Percentiles rank a stretch among this genome's conserved stretches.
Conservation (phyloP, 2,329 filamentous ascomycete genomes). For the Fusarium newnesense region DNA sequence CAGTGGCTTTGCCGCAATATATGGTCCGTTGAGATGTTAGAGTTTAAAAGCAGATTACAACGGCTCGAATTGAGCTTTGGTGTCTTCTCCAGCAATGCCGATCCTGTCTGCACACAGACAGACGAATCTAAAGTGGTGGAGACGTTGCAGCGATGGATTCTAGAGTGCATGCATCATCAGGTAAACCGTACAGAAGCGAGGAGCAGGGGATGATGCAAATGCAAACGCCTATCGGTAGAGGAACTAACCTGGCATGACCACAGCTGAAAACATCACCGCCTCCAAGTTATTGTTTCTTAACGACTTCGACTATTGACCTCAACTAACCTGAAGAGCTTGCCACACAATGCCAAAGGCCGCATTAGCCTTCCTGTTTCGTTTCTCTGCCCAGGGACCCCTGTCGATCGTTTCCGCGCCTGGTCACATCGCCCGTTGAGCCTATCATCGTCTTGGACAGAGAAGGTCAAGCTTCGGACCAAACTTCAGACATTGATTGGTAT, state of each 20-base stretch:
- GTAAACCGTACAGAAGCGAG: slow-evolving; percentile 26
- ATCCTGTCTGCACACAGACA: not conserved
- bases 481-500: not conserved
- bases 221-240: not conserved
- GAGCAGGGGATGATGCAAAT: slow-evolving; percentile 3
- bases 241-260: not conserved
- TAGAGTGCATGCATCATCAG: slow-evolving; percentile 27
- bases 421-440: slow-evolving; percentile 18
- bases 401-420: slow-evolving; percentile 35
- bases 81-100: not conserved
- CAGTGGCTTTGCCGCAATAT: not conserved
- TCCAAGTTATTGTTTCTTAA: slow-evolving; percentile 8
- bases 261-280: slow-evolving; percentile 11
- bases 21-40: not conserved
- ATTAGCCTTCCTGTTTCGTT: slow-evolving; percentile 40
- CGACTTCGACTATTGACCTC: slow-evolving; percentile 1
- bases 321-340: not conserved
- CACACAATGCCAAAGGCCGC: slow-evolving; percentile 18
- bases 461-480: slow-evolving; percentile 22
- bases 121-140: slow-evolving; percentile 1
- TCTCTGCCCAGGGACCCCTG: slow-evolving; percentile 34
- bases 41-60: slow-evolving; percentile 9
- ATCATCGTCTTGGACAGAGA: slow-evolving; percentile 16
- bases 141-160: slow-evolving; percentile 3
- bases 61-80: not conserved